phyloP scores from a whole-genome alignment of 2,329 filamentous ascomycete genomes.

The Aspergillus transmontanensis region DNA sequence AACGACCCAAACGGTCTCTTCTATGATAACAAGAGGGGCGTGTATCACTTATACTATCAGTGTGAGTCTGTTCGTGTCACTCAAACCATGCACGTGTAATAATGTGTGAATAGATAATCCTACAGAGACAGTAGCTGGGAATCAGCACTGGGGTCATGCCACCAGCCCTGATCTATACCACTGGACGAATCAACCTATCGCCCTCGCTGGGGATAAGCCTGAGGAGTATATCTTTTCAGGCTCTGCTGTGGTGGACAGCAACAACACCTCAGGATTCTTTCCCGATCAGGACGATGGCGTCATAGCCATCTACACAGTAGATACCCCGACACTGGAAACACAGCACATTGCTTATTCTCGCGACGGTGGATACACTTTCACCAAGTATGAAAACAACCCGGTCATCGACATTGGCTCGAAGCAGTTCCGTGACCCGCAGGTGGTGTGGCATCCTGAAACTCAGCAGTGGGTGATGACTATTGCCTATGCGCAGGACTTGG shows the following conservation, averaged over 20 bases:
- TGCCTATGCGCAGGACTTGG: conserved; percentile 58
- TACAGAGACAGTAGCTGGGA: conserved; percentile 53
- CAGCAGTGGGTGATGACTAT: conserved; percentile 62
- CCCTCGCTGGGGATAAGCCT: conserved; percentile 53
- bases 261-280: conserved; percentile 69
- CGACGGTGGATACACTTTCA: conserved; percentile 65
- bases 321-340: conserved; percentile 41
- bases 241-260: conserved; percentile 60
- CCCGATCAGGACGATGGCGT: conserved; percentile 63
- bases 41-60: conserved; percentile 69
- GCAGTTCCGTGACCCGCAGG: conserved; percentile 69
- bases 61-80: conserved; percentile 38
- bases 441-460: conserved; percentile 57
- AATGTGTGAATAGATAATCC: conserved; percentile 49
- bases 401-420: conserved; percentile 58
- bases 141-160: conserved; percentile 69
- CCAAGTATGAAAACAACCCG: conserved; percentile 62
- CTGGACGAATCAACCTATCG: conserved; percentile 67
- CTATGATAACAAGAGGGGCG: conserved; percentile 54
- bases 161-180: conserved; percentile 64
- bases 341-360: conserved; percentile 65
- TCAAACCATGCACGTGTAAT: not conserved
- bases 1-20: conserved; percentile 70
- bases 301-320: conserved; percentile 60
- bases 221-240: conserved; percentile 55